phyloP scores from a whole-genome alignment of 371 early-diverging fungal genomes.

The Chytridium lagenaria region DNA sequence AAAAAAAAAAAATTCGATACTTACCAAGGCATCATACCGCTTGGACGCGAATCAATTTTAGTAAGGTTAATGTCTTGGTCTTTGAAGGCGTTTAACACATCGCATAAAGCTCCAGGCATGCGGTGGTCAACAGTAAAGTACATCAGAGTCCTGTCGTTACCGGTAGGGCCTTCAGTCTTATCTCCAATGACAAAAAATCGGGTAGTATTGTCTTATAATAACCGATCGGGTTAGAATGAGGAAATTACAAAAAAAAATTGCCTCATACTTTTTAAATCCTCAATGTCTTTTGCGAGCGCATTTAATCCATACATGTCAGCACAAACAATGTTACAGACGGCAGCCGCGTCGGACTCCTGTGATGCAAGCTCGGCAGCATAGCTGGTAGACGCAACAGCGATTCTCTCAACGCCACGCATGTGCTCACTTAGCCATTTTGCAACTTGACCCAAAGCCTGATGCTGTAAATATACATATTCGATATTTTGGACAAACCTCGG shows the following conservation, averaged over 20 bases:
- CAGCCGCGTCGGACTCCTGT: constrained; percentile 79
- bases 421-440: constrained; percentile 70
- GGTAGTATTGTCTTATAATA: constrained; percentile 77
- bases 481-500: constrained; percentile 65
- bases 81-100: constrained; percentile 85
- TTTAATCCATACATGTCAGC: constrained; percentile 82
- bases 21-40: constrained; percentile 77
- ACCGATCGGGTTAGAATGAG: neutral
- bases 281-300: constrained; percentile 75
- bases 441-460: constrained; percentile 86
- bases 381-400: constrained; percentile 84
- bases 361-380: constrained; percentile 89
- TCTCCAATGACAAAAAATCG: constrained; percentile 88
- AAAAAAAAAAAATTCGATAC: neutral
- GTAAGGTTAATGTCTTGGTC: constrained; percentile 81
- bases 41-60: constrained; percentile 91
- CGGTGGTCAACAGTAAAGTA: constrained; percentile 81
- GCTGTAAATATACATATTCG: neutral
- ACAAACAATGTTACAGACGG: constrained; percentile 82
- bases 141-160: constrained; percentile 79
- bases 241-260: neutral
- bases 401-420: constrained; percentile 73
- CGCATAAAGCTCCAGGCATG: constrained; percentile 87
- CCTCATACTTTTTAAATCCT: constrained; percentile 59
- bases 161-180: constrained; percentile 72